phyloP scores from a whole-genome alignment of 441 rosid species.

The Populus hybrid region DNA sequence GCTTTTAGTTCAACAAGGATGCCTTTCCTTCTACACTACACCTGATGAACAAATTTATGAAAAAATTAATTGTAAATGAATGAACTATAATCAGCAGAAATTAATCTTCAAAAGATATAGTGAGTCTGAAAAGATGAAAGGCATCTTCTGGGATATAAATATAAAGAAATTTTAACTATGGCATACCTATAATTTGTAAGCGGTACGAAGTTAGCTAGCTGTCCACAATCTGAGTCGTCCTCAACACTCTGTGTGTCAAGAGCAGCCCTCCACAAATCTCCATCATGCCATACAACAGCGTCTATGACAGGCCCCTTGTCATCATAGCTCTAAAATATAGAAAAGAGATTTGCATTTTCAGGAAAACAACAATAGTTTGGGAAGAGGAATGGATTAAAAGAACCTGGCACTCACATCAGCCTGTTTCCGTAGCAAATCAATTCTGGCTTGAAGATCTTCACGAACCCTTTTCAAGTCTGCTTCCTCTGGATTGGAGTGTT shows the following conservation, averaged over 20 bases:
- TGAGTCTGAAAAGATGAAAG: background rate
- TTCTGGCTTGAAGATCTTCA: constrained; percentile 82
- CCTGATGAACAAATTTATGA: background rate
- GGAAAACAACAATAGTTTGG: constrained; percentile 4
- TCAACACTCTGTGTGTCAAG: constrained; percentile 91
- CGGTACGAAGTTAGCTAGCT: constrained; percentile 72
- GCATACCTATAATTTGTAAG: constrained; percentile 76
- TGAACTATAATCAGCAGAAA: background rate
- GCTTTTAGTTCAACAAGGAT: background rate
- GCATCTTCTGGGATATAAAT: constrained; percentile 6
- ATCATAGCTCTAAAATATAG: constrained; percentile 59
- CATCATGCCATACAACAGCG: constrained; percentile 98
- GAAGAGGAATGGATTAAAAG: constrained; percentile 19
- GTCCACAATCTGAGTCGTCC: constrained; percentile 72
- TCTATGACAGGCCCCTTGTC: constrained; percentile 95
- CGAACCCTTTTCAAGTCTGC: constrained; percentile 58
- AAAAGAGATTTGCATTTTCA: constrained; percentile 12
- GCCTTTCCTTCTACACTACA: background rate
- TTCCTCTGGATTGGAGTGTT: constrained; percentile 71
- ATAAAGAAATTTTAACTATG: constrained; percentile 2
- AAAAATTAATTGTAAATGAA: background rate
- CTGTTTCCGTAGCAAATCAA: constrained; percentile 77
- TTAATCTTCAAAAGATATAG: background rate
- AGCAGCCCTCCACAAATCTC: constrained; percentile 91
- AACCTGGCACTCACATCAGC: constrained; percentile 62